These are phyloP conservation scores for Fagus sylvatica DNA, from an alignment of 306 rosid genomes.

Conservation along the genomic window DNA sequence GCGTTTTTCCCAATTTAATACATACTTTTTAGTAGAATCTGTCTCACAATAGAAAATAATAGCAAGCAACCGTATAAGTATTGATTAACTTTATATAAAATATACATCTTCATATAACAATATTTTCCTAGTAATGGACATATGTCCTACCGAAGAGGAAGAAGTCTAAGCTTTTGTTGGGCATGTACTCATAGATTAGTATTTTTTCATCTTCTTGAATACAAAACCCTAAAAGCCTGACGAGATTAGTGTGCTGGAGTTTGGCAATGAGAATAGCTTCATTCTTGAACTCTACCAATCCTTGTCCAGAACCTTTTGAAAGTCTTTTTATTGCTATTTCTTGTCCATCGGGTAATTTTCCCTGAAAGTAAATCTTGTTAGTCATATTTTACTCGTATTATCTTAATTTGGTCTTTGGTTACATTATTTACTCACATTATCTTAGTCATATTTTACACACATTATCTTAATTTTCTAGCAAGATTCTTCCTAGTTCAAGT, in stretches of 20 bases:
- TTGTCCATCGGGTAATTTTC: slow-evolving; percentile 24
- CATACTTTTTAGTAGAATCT: slow-evolving; percentile 8
- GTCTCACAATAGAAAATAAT: not conserved
- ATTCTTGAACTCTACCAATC: slow-evolving; percentile 31
- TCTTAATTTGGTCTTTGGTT: too few species aligned
- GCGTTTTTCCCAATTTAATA: slow-evolving; percentile 28
- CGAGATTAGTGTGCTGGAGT: slow-evolving; percentile 38
- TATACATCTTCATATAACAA: too few species aligned
- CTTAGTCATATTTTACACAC: too few species aligned
- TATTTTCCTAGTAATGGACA: too few species aligned
- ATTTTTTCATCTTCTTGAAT: slow-evolving; percentile 28
- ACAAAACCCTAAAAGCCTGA: slow-evolving; percentile 32
- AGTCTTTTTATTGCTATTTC: slow-evolving; percentile 37
- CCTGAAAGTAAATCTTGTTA: not conserved
- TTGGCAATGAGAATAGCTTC: slow-evolving; percentile 30
- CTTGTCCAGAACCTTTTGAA: slow-evolving; percentile 28
- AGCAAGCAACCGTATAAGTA: not conserved
- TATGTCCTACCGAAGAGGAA: too few species aligned
- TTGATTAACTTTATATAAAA: too few species aligned
- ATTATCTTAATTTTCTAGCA: too few species aligned
- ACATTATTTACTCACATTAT: too few species aligned
- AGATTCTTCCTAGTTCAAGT: too few species aligned
- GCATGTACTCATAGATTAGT: not conserved
- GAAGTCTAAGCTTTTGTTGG: too few species aligned
- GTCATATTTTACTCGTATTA: too few species aligned